Conservation (phyloP, 257 asterid species). For the Gentiana straminea region DNA sequence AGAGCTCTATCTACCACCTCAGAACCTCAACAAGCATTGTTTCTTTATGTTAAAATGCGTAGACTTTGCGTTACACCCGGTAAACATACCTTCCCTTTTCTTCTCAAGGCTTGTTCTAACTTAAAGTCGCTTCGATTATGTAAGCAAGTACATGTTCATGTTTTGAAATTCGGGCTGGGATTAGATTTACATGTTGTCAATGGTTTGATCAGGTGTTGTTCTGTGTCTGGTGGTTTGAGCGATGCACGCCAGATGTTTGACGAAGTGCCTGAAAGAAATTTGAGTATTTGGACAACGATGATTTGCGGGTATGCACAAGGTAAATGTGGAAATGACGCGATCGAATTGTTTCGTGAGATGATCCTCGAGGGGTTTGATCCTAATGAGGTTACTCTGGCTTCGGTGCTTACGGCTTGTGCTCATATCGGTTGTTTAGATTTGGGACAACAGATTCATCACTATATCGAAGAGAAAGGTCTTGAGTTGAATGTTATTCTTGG, state of each 20-base stretch:
- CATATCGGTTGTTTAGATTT: constrained; percentile 60
- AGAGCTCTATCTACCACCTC: constrained; percentile 45
- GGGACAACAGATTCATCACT: constrained; percentile 54
- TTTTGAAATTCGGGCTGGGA: constrained; percentile 47
- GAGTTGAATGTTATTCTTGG: constrained; percentile 64
- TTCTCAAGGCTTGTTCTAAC: constrained; percentile 59
- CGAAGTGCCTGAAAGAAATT: constrained; percentile 29
- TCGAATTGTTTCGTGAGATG: constrained; percentile 50
- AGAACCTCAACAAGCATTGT: constrained; percentile 33
- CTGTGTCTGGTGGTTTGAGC: constrained; percentile 32
- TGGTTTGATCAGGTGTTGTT: constrained; percentile 48
- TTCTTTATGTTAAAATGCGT: constrained; percentile 43
- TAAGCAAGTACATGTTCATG: constrained; percentile 54
- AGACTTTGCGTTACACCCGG: constrained; percentile 42
- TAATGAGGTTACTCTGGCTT: constrained; percentile 42
- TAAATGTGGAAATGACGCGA: constrained; percentile 33
- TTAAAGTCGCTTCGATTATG: constrained; percentile 15
- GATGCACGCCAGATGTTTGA: constrained; percentile 65
- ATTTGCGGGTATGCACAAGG: constrained; percentile 77
- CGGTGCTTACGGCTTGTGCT: constrained; percentile 80
- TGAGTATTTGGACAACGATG: constrained; percentile 75
- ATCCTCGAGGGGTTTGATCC: constrained; percentile 43
- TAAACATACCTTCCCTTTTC: constrained; percentile 68
- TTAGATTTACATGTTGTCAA: constrained; percentile 52
- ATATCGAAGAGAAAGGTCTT: constrained; percentile 38